A percentile compares a stretch with the other conserved stretches of the same genome.
Conservation (phyloP, 805 yeast species). For the Jamesozyma lodderae region DNA sequence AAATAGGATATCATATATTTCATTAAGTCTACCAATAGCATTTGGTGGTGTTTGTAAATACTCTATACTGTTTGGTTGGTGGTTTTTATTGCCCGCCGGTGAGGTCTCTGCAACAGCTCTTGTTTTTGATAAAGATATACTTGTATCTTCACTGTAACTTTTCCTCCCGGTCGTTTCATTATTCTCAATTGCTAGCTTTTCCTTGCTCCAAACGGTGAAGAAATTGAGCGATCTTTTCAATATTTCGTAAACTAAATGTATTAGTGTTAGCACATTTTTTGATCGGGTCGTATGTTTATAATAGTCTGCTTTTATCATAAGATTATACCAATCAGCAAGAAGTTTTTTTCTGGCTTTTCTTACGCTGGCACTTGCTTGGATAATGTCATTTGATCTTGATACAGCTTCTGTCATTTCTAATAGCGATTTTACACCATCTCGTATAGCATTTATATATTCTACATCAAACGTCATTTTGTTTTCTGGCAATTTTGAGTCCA, state of each 20-base stretch:
- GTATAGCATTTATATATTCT: slow-evolving; percentile 49
- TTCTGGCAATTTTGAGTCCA: slow-evolving; percentile 43
- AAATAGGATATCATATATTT: slow-evolving; percentile 50
- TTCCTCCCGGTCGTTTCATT: neutral
- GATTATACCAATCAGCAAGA: slow-evolving; percentile 72
- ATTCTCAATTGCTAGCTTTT: slow-evolving; percentile 39
- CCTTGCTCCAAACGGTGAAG: slow-evolving; percentile 63
- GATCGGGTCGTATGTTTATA: slow-evolving; percentile 54
- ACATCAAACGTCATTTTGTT: slow-evolving; percentile 41
- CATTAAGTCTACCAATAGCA: slow-evolving; percentile 54
- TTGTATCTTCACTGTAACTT: too few relatives aligned
- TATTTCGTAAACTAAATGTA: slow-evolving; percentile 58
- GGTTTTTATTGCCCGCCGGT: too few relatives aligned
- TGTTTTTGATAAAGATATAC: too few relatives aligned
- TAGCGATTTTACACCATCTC: slow-evolving; percentile 63
- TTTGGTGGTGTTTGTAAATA: slow-evolving; percentile 39
- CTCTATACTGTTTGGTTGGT: slow-evolving; percentile 1
- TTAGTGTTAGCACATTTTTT: slow-evolving; percentile 51
- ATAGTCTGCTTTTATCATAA: slow-evolving; percentile 69
- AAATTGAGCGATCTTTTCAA: slow-evolving; percentile 55
- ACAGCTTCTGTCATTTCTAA: slow-evolving; percentile 64
- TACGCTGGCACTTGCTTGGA: slow-evolving; percentile 51
- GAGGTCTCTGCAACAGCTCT: too few relatives aligned
- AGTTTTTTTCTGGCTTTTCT: slow-evolving; percentile 58
- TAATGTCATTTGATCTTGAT: slow-evolving; percentile 63